phyloP scores from a whole-genome alignment of 176 grass and related monocot genomes.

The Calamus simplicifolius region DNA sequence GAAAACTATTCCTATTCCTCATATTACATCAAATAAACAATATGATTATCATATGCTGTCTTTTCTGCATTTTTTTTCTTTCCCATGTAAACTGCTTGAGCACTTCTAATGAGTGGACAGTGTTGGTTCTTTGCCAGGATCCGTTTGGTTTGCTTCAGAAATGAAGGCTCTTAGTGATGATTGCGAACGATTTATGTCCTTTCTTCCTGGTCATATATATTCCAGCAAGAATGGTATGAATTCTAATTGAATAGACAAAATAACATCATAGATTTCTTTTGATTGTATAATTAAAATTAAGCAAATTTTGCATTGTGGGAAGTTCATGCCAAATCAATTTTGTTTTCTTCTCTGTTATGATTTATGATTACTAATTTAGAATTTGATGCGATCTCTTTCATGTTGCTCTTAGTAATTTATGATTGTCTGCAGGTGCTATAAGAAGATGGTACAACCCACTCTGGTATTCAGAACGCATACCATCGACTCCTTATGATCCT shows the following conservation, averaged over 20 bases:
- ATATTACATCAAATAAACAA: too few relatives aligned
- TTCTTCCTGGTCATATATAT: conserved; percentile 92
- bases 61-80: too few relatives aligned
- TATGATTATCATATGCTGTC: too few relatives aligned
- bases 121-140: conserved; percentile 46
- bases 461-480: conserved; percentile 81
- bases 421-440: conserved; percentile 37
- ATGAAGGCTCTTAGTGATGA: conserved; percentile 99
- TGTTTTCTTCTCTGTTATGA: conserved; percentile 14
- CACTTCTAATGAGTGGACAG: too few relatives aligned
- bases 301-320: too few relatives aligned
- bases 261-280: not conserved
- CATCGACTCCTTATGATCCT: conserved; percentile 76
- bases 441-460: conserved; percentile 91
- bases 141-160: conserved; percentile 97
- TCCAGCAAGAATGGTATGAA: conserved; percentile 83
- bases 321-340: not conserved
- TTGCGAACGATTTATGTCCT: conserved; percentile 84
- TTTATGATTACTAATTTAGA: conserved; percentile 4
- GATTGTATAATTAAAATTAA: too few relatives aligned
- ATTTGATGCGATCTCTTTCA: conserved; percentile 15
- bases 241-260: conserved; percentile 6
- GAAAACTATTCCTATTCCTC: too few relatives aligned
- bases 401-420: not conserved
- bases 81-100: too few relatives aligned